phyloP scores from a whole-genome alignment of 2,329 filamentous ascomycete genomes.

The Fusarium pininemorale region DNA sequence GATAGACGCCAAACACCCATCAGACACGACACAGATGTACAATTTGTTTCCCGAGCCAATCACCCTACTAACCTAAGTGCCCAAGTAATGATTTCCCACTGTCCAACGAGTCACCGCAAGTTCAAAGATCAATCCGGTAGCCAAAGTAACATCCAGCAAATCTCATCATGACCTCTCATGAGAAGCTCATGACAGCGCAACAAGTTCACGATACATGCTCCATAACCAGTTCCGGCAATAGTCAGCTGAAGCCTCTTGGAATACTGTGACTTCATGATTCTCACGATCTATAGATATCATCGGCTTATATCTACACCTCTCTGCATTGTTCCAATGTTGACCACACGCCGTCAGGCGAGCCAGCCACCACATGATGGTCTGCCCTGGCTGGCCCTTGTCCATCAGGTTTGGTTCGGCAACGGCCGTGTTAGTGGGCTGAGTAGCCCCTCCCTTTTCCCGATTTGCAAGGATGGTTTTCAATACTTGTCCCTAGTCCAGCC shows the following conservation, averaged over 20 bases:
- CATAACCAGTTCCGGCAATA: slow-evolving; percentile 7
- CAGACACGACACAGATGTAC: neutral
- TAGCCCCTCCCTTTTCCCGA: slow-evolving; percentile 18
- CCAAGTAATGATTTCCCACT: neutral
- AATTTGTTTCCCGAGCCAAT: neutral
- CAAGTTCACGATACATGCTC: neutral
- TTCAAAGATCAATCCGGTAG: neutral
- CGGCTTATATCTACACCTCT: slow-evolving; percentile 22
- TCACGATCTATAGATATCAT: neutral
- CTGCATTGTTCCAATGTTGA: neutral
- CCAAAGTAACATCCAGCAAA: neutral
- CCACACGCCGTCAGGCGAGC: slow-evolving; percentile 24
- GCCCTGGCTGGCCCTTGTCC: slow-evolving; percentile 15
- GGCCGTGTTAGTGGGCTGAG: slow-evolving; percentile 37
- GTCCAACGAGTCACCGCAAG: neutral
- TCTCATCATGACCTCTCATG: neutral
- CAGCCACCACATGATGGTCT: slow-evolving; percentile 35
- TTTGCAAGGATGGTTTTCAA: slow-evolving; percentile 17
- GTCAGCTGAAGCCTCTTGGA: neutral
- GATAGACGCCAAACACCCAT: neutral
- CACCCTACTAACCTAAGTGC: neutral
- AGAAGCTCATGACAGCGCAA: neutral
- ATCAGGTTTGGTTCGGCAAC: slow-evolving; percentile 35
- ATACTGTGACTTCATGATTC: neutral
- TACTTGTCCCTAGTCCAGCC: slow-evolving; percentile 13